Evolutionary conservation across 106 monocot species (phyloP).

Genomic region (Dendrobium nobile): DNA sequence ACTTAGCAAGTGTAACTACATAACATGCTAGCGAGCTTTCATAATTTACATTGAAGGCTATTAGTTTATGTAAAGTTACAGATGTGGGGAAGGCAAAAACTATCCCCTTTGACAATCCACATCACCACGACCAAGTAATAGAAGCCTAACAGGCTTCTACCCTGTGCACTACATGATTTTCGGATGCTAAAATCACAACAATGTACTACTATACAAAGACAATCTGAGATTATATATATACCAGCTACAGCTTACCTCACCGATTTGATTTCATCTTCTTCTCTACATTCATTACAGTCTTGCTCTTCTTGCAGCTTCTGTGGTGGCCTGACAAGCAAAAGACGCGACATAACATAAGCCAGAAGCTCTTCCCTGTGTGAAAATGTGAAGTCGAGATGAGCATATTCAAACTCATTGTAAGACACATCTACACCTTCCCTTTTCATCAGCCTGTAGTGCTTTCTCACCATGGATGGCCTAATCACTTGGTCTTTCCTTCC

Average conservation of each 20-base stretch:
- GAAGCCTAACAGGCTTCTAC: neutral
- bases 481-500: conserved; percentile 85
- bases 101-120: neutral
- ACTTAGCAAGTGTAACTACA: neutral
- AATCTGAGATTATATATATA: neutral
- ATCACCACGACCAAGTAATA: neutral
- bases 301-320: conserved; percentile 13
- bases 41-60: neutral
- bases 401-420: conserved; percentile 85
- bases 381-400: conserved; percentile 93
- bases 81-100: neutral
- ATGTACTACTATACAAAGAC: neutral
- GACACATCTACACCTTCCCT: conserved; percentile 66
- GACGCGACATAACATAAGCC: conserved; percentile 78
- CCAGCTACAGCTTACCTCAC: neutral
- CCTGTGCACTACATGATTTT: neutral
- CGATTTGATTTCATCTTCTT: conserved; percentile 7
- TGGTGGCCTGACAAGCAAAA: conserved; percentile 38
- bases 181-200: neutral
- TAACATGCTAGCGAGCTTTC: neutral
- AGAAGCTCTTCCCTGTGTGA: conserved; percentile 90
- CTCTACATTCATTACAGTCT: neutral
- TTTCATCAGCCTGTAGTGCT: conserved; percentile 80
- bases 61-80: neutral
- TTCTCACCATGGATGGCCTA: conserved; percentile 82